Percentiles rank a stretch among this genome's conserved stretches.
These are phyloP conservation scores for Yarrowia galli DNA, from an alignment of 1,139 yeast genomes.

Conservation along the genomic window DNA sequence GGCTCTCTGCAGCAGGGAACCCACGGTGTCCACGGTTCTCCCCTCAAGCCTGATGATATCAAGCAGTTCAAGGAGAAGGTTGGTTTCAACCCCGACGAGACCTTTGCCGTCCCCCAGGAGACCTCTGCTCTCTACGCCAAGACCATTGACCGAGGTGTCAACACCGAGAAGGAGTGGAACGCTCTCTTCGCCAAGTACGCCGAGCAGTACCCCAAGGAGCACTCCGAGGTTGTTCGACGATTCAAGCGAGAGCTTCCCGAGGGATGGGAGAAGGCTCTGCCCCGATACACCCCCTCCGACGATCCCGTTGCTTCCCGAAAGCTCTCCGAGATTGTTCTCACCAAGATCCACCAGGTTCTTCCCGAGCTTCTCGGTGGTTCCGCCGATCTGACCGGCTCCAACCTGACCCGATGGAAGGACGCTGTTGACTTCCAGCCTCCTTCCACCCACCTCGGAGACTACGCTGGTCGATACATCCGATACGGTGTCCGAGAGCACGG, in stretches of 20 bases:
- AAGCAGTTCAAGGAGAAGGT: conserved; percentile 82
- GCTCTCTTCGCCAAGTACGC: conserved; percentile 62
- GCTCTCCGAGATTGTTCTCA: conserved; percentile 83
- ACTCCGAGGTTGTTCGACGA: conserved; percentile 85
- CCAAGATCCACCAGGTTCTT: conserved; percentile 65
- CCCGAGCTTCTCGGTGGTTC: conserved; percentile 98
- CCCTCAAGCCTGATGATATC: conserved; percentile 93
- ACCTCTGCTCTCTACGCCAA: conserved; percentile 74
- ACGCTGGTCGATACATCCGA: conserved; percentile 92
- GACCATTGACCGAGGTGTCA: conserved; percentile 66
- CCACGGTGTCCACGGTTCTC: conserved; percentile 95
- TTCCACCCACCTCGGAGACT: conserved; percentile 79
- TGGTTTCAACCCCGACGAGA: conserved; percentile 88
- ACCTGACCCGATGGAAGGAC: conserved; percentile 87
- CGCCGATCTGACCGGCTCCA: conserved; percentile 97
- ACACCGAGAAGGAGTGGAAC: conserved; percentile 79
- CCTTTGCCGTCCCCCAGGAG: conserved; percentile 81
- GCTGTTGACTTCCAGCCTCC: conserved; percentile 96
- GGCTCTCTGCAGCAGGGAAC: conserved; percentile 91
- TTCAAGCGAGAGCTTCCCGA: conserved; percentile 80
- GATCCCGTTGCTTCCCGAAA: conserved; percentile 93
- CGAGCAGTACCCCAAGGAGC: conserved; percentile 77
- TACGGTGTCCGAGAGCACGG: conserved; percentile 99
- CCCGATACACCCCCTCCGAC: conserved; percentile 80
- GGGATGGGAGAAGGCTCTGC: conserved; percentile 81